These are phyloP conservation scores for Delonix regia DNA, from an alignment of 306 rosid genomes.

Conservation along the genomic window DNA sequence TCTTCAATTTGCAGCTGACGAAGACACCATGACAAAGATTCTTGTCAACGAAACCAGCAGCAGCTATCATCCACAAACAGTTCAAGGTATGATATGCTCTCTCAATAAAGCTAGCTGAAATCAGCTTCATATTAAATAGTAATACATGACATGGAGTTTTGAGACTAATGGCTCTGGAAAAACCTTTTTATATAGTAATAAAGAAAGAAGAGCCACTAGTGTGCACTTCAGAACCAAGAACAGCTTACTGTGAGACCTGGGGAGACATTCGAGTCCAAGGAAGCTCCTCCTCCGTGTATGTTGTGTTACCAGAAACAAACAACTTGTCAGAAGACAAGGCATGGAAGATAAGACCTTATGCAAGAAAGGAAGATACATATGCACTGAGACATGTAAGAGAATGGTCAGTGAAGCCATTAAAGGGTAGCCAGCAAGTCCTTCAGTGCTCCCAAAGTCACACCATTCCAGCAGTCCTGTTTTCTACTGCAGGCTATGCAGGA, in stretches of 20 bases:
- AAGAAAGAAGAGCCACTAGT: constrained; percentile 43
- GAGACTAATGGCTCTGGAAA: constrained; percentile 9
- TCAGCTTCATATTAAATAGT: background rate
- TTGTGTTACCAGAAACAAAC: constrained; percentile 42
- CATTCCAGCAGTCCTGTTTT: constrained; percentile 75
- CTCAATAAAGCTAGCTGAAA: constrained; percentile 6
- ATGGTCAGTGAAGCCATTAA: constrained; percentile 62
- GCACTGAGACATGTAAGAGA: constrained; percentile 60
- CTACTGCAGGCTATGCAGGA: constrained; percentile 73
- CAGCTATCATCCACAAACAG: constrained; percentile 29
- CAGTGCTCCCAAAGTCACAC: constrained; percentile 56
- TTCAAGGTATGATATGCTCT: constrained; percentile 36
- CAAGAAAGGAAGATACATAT: constrained; percentile 54
- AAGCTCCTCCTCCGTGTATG: constrained; percentile 55
- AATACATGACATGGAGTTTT: background rate
- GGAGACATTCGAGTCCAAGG: constrained; percentile 57
- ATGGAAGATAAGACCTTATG: constrained; percentile 75
- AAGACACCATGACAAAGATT: constrained; percentile 28
- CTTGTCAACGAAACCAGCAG: constrained; percentile 27
- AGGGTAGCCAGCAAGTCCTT: constrained; percentile 36
- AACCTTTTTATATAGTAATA: constrained; percentile 20
- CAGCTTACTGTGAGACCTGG: constrained; percentile 65
- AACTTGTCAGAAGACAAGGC: constrained; percentile 46
- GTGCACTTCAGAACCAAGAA: constrained; percentile 57
- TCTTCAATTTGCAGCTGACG: constrained; percentile 37